Base-by-base conservation (phyloP, 129 eudicot species). In the Kitagawia praeruptora region DNA sequence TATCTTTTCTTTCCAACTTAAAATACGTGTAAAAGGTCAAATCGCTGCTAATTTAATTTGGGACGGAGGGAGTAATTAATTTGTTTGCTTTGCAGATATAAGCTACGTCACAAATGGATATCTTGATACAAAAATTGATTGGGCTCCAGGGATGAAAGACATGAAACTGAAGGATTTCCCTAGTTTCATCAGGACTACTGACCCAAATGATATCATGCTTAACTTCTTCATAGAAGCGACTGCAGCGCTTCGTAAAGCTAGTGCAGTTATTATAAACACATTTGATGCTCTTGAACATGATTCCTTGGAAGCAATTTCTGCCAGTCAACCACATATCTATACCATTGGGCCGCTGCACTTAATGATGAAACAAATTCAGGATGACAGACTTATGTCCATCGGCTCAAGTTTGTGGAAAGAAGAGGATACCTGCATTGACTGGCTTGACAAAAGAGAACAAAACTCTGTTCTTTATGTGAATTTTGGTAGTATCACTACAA, bases 401-500 rank as follows among this genome's bases (percentile, higher is more conserved):
- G 31, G 49, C 9, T 88, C 88, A 21, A 90, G 84, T 73, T 79
- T 91, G 11, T 91, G 93, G 96, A 89, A 84, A 79, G 97, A 89
- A 75, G 97, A 91, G 12, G 31, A 28, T 2, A 74, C 66, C 3
- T 91, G 97, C 84, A 81, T 91, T 40, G 28, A 67, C 25, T 91
- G 97, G 97, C 91, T 91, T 8, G 81, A 91, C 63, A 72, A 82
- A 1, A 82, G 81, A 80, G 89, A 87, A 34, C 75, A 84, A 1
- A 81, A 75, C 28, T 87, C 96, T 0, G 93, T 88, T 9, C 86
- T 91, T 70, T 88, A 86, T 69, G 96, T 91, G 46, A 91, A 87
- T 78, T 91, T 88, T 61, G 93, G 54, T 5, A 48, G 54, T 48
- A 48, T 48, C 21, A 48, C 54, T 48, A 48, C 54, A 5, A 48